phyloP scores from a whole-genome alignment of 73 alveolate species.

The Tetrahymena borealis region DNA sequence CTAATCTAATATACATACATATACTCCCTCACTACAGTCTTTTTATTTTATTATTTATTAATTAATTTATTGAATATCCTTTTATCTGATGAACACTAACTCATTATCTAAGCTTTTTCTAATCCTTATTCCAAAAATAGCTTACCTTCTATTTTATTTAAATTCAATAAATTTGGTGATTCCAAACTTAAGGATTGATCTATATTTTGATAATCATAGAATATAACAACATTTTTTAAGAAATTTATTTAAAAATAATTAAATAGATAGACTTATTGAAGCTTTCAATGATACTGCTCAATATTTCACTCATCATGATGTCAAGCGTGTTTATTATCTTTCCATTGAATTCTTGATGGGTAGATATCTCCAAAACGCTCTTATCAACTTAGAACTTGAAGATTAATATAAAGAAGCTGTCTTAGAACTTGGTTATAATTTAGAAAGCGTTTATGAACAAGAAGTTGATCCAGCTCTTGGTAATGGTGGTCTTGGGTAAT shows the following conservation, averaged over 20 bases:
- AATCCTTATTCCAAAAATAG: too few relatives aligned
- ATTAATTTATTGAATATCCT: too few relatives aligned
- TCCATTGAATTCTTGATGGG: slow-evolving; percentile 98
- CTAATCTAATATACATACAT: not conserved
- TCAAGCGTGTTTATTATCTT: slow-evolving; percentile 85
- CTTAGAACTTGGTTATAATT: slow-evolving; percentile 78
- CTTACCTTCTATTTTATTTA: too few relatives aligned
- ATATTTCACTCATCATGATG: slow-evolving; percentile 50
- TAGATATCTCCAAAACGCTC: slow-evolving; percentile 91
- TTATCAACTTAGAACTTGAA: slow-evolving; percentile 89
- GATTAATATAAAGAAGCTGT: slow-evolving; percentile 82
- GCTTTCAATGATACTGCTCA: slow-evolving; percentile 86
- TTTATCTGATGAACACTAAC: too few relatives aligned
- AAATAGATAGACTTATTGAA: slow-evolving; percentile 88
- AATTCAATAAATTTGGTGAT: too few relatives aligned
- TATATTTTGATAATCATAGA: not conserved
- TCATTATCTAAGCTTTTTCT: too few relatives aligned
- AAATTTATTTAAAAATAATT: not conserved
- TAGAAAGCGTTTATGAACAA: slow-evolving; percentile 91
- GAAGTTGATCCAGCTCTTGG: slow-evolving; percentile 99
- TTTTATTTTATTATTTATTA: too few relatives aligned
- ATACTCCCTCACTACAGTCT: too few relatives aligned
- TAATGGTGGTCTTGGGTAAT: slow-evolving; percentile 96
- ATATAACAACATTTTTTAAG: not conserved
- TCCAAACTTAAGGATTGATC: too few relatives aligned